phyloP scores from a whole-genome alignment of 805 yeast genomes.

The Tetrapisispora arboricola region DNA sequence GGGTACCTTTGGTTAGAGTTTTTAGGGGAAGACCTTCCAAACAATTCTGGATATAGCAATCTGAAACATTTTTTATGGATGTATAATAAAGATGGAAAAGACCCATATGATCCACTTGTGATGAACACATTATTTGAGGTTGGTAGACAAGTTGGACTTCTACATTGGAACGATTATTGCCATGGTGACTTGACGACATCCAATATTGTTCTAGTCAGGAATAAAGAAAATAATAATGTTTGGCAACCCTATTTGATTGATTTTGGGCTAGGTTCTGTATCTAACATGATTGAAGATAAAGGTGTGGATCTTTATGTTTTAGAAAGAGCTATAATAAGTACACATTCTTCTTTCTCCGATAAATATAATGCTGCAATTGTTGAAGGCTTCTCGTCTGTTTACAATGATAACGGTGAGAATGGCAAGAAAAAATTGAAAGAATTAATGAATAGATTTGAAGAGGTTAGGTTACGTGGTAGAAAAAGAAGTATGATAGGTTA shows the following conservation, averaged over 20 bases:
- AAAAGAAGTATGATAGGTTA: conserved; percentile 91
- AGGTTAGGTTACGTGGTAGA: conserved; percentile 84
- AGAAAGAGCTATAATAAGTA: conserved; percentile 83
- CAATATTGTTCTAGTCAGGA: conserved; percentile 51
- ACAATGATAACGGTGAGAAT: conserved; percentile 22
- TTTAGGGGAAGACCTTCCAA: conserved; percentile 46
- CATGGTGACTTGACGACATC: conserved; percentile 96
- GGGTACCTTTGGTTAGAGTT: conserved; percentile 88
- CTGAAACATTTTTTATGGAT: conserved; percentile 69
- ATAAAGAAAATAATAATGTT: conserved; percentile 4
- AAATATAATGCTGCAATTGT: conserved; percentile 60
- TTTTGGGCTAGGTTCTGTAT: conserved; percentile 78
- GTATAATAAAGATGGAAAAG: conserved; percentile 28
- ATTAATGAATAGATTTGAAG: conserved; percentile 56
- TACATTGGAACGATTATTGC: conserved; percentile 69
- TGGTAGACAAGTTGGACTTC: conserved; percentile 55
- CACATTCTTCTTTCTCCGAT: conserved; percentile 70
- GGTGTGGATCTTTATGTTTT: conserved; percentile 95
- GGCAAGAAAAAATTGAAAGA: conserved; percentile 39
- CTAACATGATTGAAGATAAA: conserved; percentile 74
- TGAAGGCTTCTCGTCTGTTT: conserved; percentile 49
- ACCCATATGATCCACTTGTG: conserved; percentile 32
- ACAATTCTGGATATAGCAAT: conserved; percentile 45
- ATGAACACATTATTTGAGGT: conserved; percentile 40
- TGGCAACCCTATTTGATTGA: conserved; percentile 64